phyloP scores from a whole-genome alignment of 1,139 yeast genomes.

The Ogataea hybrid region DNA sequence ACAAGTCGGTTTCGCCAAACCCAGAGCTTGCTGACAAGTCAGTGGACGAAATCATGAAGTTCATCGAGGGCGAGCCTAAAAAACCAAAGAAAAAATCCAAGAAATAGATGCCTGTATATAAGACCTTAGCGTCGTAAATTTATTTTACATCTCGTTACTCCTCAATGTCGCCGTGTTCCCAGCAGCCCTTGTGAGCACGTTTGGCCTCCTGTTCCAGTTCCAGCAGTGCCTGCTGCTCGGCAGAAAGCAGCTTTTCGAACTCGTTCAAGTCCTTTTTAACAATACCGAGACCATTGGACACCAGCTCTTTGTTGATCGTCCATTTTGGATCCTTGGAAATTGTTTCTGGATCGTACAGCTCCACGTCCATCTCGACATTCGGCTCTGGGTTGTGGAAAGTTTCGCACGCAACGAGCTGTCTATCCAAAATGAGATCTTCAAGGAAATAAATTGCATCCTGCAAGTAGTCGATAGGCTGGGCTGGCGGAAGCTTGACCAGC shows the following conservation, averaged over 20 bases:
- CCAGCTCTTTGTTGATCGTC: conserved; percentile 62
- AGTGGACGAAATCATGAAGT: conserved; percentile 65
- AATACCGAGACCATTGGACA: conserved; percentile 64
- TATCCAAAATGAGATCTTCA: conserved; percentile 53
- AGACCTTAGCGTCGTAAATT: too few species aligned
- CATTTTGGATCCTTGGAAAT: conserved; percentile 53
- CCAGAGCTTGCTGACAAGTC: conserved; percentile 60
- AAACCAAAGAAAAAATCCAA: conserved; percentile 33
- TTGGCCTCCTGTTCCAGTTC: conserved; percentile 49
- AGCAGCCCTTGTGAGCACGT: conserved; percentile 59
- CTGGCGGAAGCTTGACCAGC: conserved; percentile 59
- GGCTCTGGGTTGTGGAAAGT: conserved; percentile 40
- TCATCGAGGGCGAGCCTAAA: conserved; percentile 52
- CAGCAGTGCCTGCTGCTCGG: conserved; percentile 41
- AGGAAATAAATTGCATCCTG: conserved; percentile 58
- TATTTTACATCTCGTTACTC: conserved; percentile 33
- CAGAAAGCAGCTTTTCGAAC: conserved; percentile 38
- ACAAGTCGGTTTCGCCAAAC: conserved; percentile 36
- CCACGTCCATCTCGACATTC: conserved; percentile 46
- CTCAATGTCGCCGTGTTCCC: conserved; percentile 80
- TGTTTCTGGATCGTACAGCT: conserved; percentile 61
- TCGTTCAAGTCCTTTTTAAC: conserved; percentile 43
- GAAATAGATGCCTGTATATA: conserved; percentile 20
- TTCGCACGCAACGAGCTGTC: conserved; percentile 58
- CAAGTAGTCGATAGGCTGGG: conserved; percentile 55